Base-by-base conservation (phyloP, 2,329 filamentous ascomycete genomes). In the Ceratocystis alfenasii region DNA sequence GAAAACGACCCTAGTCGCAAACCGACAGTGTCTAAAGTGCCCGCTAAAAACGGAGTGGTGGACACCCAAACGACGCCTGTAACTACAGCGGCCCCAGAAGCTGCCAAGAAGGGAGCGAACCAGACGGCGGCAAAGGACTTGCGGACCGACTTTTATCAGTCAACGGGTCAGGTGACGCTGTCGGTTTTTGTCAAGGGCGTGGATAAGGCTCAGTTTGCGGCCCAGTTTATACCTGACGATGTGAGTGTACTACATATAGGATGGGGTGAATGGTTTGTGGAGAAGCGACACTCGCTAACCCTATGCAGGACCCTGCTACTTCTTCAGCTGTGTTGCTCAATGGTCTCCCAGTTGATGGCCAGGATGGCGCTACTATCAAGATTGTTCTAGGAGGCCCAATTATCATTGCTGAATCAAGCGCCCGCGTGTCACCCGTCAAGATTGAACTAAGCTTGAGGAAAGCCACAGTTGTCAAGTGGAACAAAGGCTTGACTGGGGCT, bases 391-490 rank as follows among this genome's bases (percentile, higher is more conserved):
- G 44, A 17, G 64, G 65, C n/a, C 28, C 64, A 3, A n/a, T 68
- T 28, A 30, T 30, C 10, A 68, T 68, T 0, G 71, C 79, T 1
- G 75, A 79, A 41, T 90, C 84, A 22, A 86, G 79, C 57, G 83
- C 78, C 70, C 81, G 79, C 0, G 82, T 95, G 65, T 87, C 88
- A 53, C 80, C 87, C 1, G 90, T 85, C 71, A 96, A 96, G 74
- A 80, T 95, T 65, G 91, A 95, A 74, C 77, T 96, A 46, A 81
- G 78, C 10, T 80, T 96, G 17, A 80, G 80, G 68, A 96, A 96
- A 74, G 77, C 80, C 50, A 79, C 74, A 1, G 74, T 82, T 0
- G 87, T 86, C 5, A 92, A 89, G 73, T 94, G 90, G 90, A 74
- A 79, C 30, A 72, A 25, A 2, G 66, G 63, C 17, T 20, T 65